A percentile compares a stretch with the other conserved stretches of the same genome.
Conservation (phyloP, 2,329 filamentous ascomycete genomes). For the Chaetomium sp. region DNA sequence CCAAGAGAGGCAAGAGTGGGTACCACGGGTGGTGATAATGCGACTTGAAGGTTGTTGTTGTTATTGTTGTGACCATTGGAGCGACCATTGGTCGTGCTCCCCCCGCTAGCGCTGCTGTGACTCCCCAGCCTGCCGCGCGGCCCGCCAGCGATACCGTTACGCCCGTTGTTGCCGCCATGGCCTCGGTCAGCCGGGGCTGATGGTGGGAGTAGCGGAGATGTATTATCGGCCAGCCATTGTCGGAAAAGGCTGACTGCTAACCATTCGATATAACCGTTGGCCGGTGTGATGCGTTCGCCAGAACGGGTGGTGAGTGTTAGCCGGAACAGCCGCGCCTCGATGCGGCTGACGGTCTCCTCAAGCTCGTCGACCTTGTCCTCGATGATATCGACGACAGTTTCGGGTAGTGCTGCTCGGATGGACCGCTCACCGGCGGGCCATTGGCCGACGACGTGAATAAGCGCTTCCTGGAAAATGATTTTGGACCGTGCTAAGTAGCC, state of each 20-base stretch:
- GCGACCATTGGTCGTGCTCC: conserved; percentile 11
- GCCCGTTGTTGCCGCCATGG: conserved; percentile 17
- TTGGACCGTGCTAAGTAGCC: conserved; percentile 79
- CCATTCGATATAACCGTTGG: conserved; percentile 82
- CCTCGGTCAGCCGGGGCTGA: conserved; percentile 16
- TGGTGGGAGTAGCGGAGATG: conserved; percentile 48
- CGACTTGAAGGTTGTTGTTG: conserved; percentile 10
- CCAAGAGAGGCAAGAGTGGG: conserved; percentile 55
- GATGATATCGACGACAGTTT: conserved; percentile 76
- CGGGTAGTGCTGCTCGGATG: conserved; percentile 66
- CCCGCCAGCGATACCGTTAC: not conserved
- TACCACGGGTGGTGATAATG: not conserved
- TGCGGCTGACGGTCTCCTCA: conserved; percentile 70
- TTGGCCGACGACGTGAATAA: conserved; percentile 90
- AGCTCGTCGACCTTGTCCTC: conserved; percentile 94
- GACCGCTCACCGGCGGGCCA: conserved; percentile 80
- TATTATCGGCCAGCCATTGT: conserved; percentile 90
- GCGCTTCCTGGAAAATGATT: conserved; percentile 77
- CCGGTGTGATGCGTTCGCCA: conserved; percentile 76
- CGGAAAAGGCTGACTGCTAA: conserved; percentile 79
- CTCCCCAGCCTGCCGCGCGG: conserved; percentile 15
- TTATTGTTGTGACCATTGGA: conserved; percentile 12
- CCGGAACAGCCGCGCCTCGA: conserved; percentile 77
- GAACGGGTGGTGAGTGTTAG: conserved; percentile 69
- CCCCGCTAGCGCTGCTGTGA: conserved; percentile 17